Conservation (phyloP, 495 filamentous ascomycete species). For the Gamarada debralockiae region DNA sequence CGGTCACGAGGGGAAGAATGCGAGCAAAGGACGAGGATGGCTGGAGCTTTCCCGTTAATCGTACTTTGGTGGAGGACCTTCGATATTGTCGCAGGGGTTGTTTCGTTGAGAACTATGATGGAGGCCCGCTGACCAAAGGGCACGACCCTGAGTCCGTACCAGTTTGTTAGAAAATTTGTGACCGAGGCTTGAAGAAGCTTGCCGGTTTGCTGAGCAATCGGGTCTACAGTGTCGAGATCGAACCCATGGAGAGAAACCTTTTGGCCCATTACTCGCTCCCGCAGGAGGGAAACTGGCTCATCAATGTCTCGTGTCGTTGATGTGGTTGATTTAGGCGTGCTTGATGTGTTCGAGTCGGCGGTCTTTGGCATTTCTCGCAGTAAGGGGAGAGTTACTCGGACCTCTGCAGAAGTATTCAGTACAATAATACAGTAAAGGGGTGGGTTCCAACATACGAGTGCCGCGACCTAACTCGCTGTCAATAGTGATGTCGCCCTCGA, state of each 20-base stretch:
- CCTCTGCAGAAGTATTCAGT: slow-evolving; percentile 8
- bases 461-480: slow-evolving; percentile 24
- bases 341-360: slow-evolving; percentile 6
- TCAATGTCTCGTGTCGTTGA: slow-evolving; percentile 13
- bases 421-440: not conserved
- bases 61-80: not conserved
- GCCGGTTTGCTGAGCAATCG: slow-evolving; percentile 9
- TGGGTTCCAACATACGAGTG: slow-evolving; percentile 14
- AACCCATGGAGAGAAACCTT: slow-evolving; percentile 22
- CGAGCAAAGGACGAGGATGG: slow-evolving; percentile 22
- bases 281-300: slow-evolving; percentile 14
- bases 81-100: slow-evolving; percentile 2
- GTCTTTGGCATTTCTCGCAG: slow-evolving; percentile 18
- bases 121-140: slow-evolving; percentile 8
- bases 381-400: slow-evolving; percentile 20
- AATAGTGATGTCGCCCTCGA: slow-evolving; percentile 60
- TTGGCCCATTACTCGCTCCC: slow-evolving; percentile 11
- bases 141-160: slow-evolving; percentile 22
- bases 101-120: slow-evolving; percentile 21
- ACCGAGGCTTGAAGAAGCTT: slow-evolving; percentile 16
- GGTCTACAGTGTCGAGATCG: slow-evolving; percentile 14
- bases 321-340: slow-evolving; percentile 7
- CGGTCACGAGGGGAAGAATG: slow-evolving; percentile 19
- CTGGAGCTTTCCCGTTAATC: slow-evolving; percentile 1
- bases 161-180: slow-evolving; percentile 19